Base-by-base conservation (phyloP, 805 yeast species). In the Jamesozyma piceae region DNA sequence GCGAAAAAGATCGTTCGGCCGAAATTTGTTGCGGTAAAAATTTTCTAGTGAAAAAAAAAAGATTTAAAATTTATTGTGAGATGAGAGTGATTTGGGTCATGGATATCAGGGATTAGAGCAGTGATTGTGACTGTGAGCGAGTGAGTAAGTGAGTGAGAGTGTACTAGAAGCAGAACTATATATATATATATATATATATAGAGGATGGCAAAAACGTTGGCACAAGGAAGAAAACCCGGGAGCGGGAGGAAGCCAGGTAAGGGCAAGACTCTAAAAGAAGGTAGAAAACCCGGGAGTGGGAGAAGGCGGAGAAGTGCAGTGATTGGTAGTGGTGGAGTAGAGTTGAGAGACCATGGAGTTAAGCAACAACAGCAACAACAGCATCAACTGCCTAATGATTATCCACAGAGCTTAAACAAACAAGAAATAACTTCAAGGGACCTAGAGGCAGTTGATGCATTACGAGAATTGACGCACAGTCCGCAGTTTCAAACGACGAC, bases 171-270 rank as follows among this genome's bases (percentile, higher is more conserved):
- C n/a, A n/a, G n/a, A n/a, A n/a, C n/a, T n/a, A n/a, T n/a, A n/a
- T n/a, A n/a, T n/a, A n/a, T n/a, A n/a, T n/a, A n/a, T n/a, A n/a
- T n/a, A n/a, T 15, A 28, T 11, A 5, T 15, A 28, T 5, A 28
- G n/a, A 5, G n/a, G 3, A 59, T 60, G 65, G 65, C 64, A 17
- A 60, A 60, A 49, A 60, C 63, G 24, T 49, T 60, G 41, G 62
- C 62, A 18, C 60, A 59, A 43, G 65, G 65, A 9, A 52, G 65
- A 38, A 60, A 59, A 36, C 64, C 64, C 5, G 65, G 65, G 1
- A 55, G 62, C 44, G 65, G 65, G 5, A 53, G 65, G 40, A 60
- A 58, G 38, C 64, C 65, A 1, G 65, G 65, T 17, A 59, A 57
- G 36, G 63, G 57, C 11, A 60, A 60, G 48, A 60, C 64, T 15